Evolutionary conservation across 2,329 filamentous ascomycete genomes (phyloP).

Genomic region (Phaeophleospora eucalypticola): DNA sequence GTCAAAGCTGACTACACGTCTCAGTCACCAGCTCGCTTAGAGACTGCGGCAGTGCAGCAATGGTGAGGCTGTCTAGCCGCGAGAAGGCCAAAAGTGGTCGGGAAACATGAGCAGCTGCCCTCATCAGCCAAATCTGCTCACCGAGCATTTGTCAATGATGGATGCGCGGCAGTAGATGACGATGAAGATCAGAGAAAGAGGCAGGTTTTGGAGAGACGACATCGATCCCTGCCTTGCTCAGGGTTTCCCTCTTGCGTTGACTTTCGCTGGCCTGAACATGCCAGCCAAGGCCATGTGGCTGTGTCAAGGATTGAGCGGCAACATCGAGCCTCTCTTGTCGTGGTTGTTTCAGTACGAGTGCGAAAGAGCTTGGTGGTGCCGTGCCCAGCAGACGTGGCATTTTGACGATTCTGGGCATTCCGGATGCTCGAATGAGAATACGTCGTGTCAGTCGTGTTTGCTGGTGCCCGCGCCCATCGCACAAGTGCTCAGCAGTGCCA

Average conservation of each 20-base stretch:
- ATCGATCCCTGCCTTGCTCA: constrained; percentile 8
- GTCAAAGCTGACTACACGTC: background rate
- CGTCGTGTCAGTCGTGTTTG: no score
- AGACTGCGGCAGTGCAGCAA: background rate
- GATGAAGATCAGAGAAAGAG: background rate
- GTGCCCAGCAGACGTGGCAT: background rate
- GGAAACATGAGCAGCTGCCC: background rate
- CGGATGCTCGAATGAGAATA: no score
- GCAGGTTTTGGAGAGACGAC: no score
- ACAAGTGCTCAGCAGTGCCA: background rate
- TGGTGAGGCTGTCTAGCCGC: background rate
- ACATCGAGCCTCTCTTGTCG: no score
- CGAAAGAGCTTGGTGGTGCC: no score
- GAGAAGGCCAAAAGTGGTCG: background rate
- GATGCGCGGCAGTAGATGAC: background rate
- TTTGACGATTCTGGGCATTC: no score
- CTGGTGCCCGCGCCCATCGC: no score
- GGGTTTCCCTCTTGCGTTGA: background rate
- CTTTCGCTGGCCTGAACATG: background rate
- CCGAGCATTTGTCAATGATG: background rate
- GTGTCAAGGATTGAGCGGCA: background rate
- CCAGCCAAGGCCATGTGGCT: background rate
- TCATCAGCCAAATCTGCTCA: background rate
- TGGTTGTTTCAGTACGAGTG: no score
- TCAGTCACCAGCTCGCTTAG: background rate